A percentile compares a stretch with the other conserved stretches of the same genome.
phyloP scores from a whole-genome alignment of 2,329 filamentous ascomycete genomes.

The Mycocentrospora acerina region DNA sequence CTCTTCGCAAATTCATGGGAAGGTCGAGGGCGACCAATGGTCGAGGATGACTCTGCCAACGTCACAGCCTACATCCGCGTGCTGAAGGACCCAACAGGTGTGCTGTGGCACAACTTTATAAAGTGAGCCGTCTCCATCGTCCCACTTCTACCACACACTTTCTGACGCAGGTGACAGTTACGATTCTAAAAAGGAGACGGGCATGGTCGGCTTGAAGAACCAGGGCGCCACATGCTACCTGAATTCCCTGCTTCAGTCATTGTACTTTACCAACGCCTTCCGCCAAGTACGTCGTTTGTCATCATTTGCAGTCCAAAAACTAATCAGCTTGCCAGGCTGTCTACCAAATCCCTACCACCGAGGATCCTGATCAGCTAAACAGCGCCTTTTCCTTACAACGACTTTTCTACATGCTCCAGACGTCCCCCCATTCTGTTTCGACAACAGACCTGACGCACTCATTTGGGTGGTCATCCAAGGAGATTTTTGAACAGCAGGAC shows the following conservation, averaged over 20 bases:
- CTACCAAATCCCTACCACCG: constrained; percentile 92
- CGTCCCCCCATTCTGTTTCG: constrained; percentile 76
- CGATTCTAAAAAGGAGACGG: constrained; percentile 98
- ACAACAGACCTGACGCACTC: constrained; percentile 94
- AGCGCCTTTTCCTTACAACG: constrained; percentile 93
- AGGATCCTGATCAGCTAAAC: constrained; percentile 77
- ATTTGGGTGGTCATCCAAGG: constrained; percentile 96
- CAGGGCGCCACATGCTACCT: constrained; percentile 74
- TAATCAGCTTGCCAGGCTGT: constrained; percentile 69
- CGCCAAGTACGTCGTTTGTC: constrained; percentile 66
- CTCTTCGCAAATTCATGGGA: constrained; percentile 82
- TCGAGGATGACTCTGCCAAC: constrained; percentile 75
- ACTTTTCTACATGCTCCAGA: constrained; percentile 93
- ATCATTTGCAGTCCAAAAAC: not conserved
- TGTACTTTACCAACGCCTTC: constrained; percentile 73
- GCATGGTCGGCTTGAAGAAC: constrained; percentile 94
- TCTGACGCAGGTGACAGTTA: constrained; percentile 53
- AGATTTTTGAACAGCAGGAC: constrained; percentile 98
- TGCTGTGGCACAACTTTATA: constrained; percentile 86
- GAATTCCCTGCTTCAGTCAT: constrained; percentile 50
- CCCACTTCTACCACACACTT: not conserved
- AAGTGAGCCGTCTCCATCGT: constrained; percentile 50
- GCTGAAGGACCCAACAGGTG: constrained; percentile 83
- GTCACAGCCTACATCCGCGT: constrained; percentile 81
- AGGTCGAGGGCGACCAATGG: constrained; percentile 65